A percentile compares a stretch with the other conserved stretches of the same genome.
phyloP scores from a whole-genome alignment of 441 rosid species.

The Mallotus japonicus region DNA sequence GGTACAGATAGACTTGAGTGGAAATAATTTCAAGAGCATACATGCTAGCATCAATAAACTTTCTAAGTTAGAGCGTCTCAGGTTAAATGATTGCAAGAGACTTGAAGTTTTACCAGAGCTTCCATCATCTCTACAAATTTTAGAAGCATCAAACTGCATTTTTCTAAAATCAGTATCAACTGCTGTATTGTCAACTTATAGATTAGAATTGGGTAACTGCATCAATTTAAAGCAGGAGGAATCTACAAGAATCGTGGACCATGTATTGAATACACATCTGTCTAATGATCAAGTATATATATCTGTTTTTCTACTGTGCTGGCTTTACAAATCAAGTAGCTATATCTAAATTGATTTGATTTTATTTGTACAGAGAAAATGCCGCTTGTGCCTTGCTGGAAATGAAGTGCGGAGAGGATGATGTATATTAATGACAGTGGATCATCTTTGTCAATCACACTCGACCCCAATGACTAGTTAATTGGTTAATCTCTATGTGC shows the following conservation, averaged over 20 bases:
- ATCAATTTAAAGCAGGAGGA: neutral
- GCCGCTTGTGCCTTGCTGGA: neutral
- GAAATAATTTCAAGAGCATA: conserved; percentile 5
- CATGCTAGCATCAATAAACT: conserved; percentile 4
- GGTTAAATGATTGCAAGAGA: neutral
- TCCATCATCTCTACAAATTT: neutral
- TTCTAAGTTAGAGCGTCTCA: accelerated
- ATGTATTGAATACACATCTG: too few relatives aligned
- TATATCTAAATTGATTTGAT: neutral
- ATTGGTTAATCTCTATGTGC: neutral
- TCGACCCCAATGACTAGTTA: neutral
- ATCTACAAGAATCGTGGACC: too few relatives aligned
- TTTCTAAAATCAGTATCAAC: neutral
- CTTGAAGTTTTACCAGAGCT: conserved; percentile 6
- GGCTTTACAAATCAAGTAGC: too few relatives aligned
- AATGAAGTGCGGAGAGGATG: neutral
- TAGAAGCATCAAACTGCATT: neutral
- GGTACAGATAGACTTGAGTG: neutral
- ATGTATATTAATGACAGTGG: neutral
- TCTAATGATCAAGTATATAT: too few relatives aligned
- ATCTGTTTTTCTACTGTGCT: too few relatives aligned
- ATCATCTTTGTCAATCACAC: neutral
- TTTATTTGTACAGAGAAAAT: neutral
- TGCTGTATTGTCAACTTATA: neutral
- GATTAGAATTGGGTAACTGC: neutral